These are phyloP conservation scores for Penicillium silybi DNA, from an alignment of 495 filamentous ascomycete species.

Conservation along the genomic window DNA sequence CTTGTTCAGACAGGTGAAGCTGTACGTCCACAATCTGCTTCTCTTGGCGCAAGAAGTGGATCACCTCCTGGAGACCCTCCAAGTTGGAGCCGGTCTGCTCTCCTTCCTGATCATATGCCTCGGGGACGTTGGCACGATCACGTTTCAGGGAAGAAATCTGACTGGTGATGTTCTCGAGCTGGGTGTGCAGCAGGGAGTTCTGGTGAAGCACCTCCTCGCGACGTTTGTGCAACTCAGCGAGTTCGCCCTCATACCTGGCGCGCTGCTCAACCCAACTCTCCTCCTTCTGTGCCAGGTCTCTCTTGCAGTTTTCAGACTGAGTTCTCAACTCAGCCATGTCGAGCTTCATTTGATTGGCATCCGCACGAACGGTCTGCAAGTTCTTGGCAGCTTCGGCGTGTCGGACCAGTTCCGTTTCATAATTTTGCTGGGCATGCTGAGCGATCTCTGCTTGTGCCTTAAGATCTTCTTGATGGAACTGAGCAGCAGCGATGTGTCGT, in stretches of 20 bases:
- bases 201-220: conserved; percentile 78
- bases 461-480: conserved; percentile 82
- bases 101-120: conserved; percentile 35
- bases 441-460: conserved; percentile 92
- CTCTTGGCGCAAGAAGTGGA: conserved; percentile 86
- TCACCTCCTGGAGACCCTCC: conserved; percentile 80
- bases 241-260: conserved; percentile 76
- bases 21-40: conserved; percentile 98
- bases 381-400: conserved; percentile 88
- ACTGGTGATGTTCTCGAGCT: conserved; percentile 73
- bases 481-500: conserved; percentile 67
- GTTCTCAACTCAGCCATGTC: conserved; percentile 66
- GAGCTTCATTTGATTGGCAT: conserved; percentile 76
- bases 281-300: conserved; percentile 72
- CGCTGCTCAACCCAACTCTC: conserved; percentile 81
- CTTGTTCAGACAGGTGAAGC: conserved; percentile 80
- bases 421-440: conserved; percentile 86
- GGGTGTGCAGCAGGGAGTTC: conserved; percentile 82
- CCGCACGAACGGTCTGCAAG: conserved; percentile 69
- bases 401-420: conserved; percentile 88
- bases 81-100: conserved; percentile 45
- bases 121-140: conserved; percentile 55
- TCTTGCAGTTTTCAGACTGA: conserved; percentile 76
- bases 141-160: conserved; percentile 77
- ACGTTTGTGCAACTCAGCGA: conserved; percentile 69